phyloP scores from a whole-genome alignment of 306 rosid species.

The Myrica gale region DNA sequence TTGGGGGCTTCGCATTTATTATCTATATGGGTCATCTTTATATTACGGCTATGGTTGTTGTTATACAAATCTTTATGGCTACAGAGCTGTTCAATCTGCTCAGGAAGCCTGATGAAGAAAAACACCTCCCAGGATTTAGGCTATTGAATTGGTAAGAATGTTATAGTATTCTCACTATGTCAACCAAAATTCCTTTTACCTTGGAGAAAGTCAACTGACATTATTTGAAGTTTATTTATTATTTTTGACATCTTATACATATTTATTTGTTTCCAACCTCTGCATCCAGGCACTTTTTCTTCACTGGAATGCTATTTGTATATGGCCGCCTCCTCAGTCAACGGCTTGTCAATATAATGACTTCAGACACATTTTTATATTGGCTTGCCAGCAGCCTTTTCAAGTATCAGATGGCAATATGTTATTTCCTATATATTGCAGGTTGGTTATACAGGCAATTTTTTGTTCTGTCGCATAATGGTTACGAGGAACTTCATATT shows the following conservation, averaged over 20 bases:
- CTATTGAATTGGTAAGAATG: conserved; percentile 72
- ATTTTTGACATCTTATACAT: conserved; percentile 8
- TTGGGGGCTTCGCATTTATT: conserved; percentile 77
- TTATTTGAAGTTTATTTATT: conserved; percentile 5
- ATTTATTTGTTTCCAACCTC: conserved; percentile 24
- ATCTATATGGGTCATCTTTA: conserved; percentile 92
- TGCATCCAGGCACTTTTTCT: conserved; percentile 87
- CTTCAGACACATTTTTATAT: conserved; percentile 69
- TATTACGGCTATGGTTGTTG: conserved; percentile 89
- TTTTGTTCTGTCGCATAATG: neutral
- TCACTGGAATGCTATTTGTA: conserved; percentile 95
- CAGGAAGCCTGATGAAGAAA: conserved; percentile 86
- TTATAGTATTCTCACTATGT: conserved; percentile 21
- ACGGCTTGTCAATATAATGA: conserved; percentile 82
- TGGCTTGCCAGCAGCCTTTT: conserved; percentile 74
- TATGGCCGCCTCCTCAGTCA: conserved; percentile 95
- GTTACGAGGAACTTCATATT: neutral
- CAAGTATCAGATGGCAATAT: conserved; percentile 92
- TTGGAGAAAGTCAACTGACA: neutral
- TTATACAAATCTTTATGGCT: conserved; percentile 97
- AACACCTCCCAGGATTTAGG: conserved; percentile 93
- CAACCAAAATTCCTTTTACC: conserved; percentile 23
- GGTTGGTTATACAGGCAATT: conserved; percentile 47
- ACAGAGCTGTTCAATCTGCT: conserved; percentile 87
- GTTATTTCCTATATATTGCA: conserved; percentile 81